These are phyloP conservation scores for Pseudocercospora cruenta DNA, from an alignment of 2,329 filamentous ascomycete genomes.

Conservation along the genomic window DNA sequence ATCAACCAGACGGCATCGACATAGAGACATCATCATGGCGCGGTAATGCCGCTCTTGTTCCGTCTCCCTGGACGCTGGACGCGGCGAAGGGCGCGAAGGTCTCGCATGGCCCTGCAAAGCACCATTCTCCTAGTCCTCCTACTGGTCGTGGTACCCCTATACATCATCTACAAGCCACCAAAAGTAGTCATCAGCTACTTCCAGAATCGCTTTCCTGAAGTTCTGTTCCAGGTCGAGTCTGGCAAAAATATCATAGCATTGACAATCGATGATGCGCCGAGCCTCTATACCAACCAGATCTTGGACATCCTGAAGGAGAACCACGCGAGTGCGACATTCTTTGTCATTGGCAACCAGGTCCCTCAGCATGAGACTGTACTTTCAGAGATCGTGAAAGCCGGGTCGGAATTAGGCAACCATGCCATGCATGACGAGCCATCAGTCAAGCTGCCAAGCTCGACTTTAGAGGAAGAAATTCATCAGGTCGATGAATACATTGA, in stretches of 20 bases:
- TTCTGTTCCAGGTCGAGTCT: constrained; percentile 71
- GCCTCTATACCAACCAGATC: constrained; percentile 70
- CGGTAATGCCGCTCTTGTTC: constrained; percentile 39
- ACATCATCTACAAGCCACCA: constrained; percentile 81
- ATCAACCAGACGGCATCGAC: not conserved
- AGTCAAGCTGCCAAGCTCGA: constrained; percentile 60
- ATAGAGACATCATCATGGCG: constrained; percentile 17
- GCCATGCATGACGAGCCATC: constrained; percentile 86
- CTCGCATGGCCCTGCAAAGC: constrained; percentile 37
- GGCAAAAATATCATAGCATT: constrained; percentile 72
- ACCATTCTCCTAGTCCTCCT: constrained; percentile 30
- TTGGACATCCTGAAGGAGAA: constrained; percentile 66
- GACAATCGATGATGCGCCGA: constrained; percentile 86
- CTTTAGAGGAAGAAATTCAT: constrained; percentile 66
- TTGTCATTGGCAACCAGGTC: constrained; percentile 82
- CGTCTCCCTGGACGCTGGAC: constrained; percentile 39
- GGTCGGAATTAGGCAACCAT: constrained; percentile 75
- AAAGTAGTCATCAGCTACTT: constrained; percentile 71
- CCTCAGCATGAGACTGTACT: constrained; percentile 55
- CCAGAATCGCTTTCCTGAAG: constrained; percentile 72
- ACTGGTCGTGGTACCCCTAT: constrained; percentile 54
- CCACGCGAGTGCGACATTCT: constrained; percentile 78
- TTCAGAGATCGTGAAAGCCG: constrained; percentile 55
- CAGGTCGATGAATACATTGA: constrained; percentile 66
- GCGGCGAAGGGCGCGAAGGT: constrained; percentile 35